Evolutionary conservation across 495 filamentous ascomycete species (phyloP), one percentile per base, ranked within the genome.

Genomic region (Xylaria cubensis): DNA sequence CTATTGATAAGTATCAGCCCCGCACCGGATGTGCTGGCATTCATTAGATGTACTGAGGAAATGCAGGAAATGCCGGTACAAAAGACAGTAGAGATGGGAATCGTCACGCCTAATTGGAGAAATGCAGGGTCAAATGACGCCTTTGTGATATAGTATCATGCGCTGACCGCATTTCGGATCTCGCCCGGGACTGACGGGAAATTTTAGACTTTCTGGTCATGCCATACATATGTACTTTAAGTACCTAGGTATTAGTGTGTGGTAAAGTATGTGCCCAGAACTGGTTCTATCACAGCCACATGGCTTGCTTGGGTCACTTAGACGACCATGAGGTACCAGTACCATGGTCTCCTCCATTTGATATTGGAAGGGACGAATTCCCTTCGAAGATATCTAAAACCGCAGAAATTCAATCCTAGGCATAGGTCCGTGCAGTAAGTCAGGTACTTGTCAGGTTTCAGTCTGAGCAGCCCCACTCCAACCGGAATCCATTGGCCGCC

Each of bases 21-120:
- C 66, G 66, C 66, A 68, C 46, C 66, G 36, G 66, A 58, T 68
- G 66, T 21, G 51, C 66, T 68, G 66, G 51, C 65, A 42, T 53
- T 24, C 7, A 21, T 17, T 56, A 29, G 26, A 29, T 29, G 26
- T 29, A 29, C 26, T 32, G 21, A 56, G 53, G 53, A 13, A 32
- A 56, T 56, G 7, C 46, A 56, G 53, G 53, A 13, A 32, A 56
- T 56, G 7, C 46, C 6, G 17, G 15, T 46, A 46, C 50, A 55
- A 24, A 26, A 15, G 26, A 9, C 51, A 55, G 9, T 50, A 50
- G 46, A 32, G 39, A 63, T 41, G 59, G 36, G n/a, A 53, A 53
- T 26, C 50, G 21, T 53, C n/a, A 10, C 50, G 50, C 50, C 9
- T 24, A 10, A 19, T 46, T 24, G 62, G 41, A 24, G 41, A 29